Base-by-base conservation (phyloP, 2,329 filamentous ascomycete genomes). In the Lachnellula arida region DNA sequence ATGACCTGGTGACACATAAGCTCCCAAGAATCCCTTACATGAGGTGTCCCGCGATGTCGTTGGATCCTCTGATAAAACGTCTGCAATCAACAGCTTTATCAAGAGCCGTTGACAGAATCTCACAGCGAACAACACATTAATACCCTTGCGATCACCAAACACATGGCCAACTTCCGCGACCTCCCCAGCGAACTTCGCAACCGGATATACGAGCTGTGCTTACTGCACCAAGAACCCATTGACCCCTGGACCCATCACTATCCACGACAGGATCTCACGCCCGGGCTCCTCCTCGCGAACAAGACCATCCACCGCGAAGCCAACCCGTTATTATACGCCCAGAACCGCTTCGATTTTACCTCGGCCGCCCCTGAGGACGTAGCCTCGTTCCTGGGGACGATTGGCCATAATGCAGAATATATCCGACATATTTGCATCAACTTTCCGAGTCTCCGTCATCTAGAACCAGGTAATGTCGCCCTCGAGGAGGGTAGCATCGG, bases 331-430 rank as follows among this genome's bases (percentile, higher is more conserved):
- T 52, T 65, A 43, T 67, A 67, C 48, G 25, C 54, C 37, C 37
- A 58, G 40, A 65, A 65, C 52, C 23, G 37, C 43, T 66, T 67
- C 49, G 50, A 63, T 53, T 60, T 67, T 52, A 53, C 46, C 43
- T 23, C 11, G n/a, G 43, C 11, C 52, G 22, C 6, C 35, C 6
- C 54, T 40, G 42, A 52, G 39, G 12, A 43, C 4, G 39, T 60
- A 51, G 46, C 55, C 47, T 56, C 22, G 32, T 66, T 67, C 52
- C 58, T 66, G 11, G 19, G 58, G 11, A 44, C 14, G 48, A 65
- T 66, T 42, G 63, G 63, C 43, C 54, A 46, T 7, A 66, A 67
- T 44, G 58, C 62, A 53, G 57, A 46, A 49, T 56, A 15, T 54
- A 64, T 67, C 44, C 59, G 39, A 48, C 34, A 55, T 53, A 15